Evolutionary conservation across 805 yeast species (phyloP).

Genomic region (Zygoascus bituminiphila): DNA sequence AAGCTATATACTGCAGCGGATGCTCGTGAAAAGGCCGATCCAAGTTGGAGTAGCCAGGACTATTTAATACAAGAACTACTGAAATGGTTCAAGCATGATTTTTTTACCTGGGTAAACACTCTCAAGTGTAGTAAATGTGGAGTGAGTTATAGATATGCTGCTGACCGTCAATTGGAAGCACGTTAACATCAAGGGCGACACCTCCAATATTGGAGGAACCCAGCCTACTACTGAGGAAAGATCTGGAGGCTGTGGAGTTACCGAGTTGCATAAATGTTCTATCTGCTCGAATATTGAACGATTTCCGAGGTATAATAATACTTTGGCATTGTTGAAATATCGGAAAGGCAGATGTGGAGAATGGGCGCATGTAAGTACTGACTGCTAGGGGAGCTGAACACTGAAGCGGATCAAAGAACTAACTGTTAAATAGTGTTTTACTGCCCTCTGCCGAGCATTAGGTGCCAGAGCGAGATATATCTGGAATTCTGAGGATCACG

Average conservation of each 20-base stretch:
- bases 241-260: slow-evolving; percentile 42
- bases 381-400: too few species aligned
- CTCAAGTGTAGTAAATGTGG: slow-evolving; percentile 55
- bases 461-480: slow-evolving; percentile 61
- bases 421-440: slow-evolving; percentile 42
- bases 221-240: slow-evolving; percentile 41
- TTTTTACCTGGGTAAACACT: slow-evolving; percentile 75
- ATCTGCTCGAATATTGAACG: slow-evolving; percentile 41
- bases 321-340: slow-evolving; percentile 50
- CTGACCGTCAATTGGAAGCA: slow-evolving; percentile 9
- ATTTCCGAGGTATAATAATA: slow-evolving; percentile 73
- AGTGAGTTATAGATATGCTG: slow-evolving; percentile 7
- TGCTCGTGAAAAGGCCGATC: slow-evolving; percentile 27
- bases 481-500: slow-evolving; percentile 92
- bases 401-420: too few species aligned
- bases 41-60: slow-evolving; percentile 42
- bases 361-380: slow-evolving; percentile 59
- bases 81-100: slow-evolving; percentile 64
- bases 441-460: slow-evolving; percentile 58
- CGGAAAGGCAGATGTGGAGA: slow-evolving; percentile 87
- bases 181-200: slow-evolving; percentile 28
- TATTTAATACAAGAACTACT: slow-evolving; percentile 49
- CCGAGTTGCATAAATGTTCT: slow-evolving; percentile 59
- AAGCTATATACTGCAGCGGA: slow-evolving; percentile 56
- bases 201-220: slow-evolving; percentile 32